Evolutionary conservation across 371 early-diverging fungal species (phyloP), one percentile per base, ranked within the genome.

Genomic region (Cokeromyces recurvatus): DNA sequence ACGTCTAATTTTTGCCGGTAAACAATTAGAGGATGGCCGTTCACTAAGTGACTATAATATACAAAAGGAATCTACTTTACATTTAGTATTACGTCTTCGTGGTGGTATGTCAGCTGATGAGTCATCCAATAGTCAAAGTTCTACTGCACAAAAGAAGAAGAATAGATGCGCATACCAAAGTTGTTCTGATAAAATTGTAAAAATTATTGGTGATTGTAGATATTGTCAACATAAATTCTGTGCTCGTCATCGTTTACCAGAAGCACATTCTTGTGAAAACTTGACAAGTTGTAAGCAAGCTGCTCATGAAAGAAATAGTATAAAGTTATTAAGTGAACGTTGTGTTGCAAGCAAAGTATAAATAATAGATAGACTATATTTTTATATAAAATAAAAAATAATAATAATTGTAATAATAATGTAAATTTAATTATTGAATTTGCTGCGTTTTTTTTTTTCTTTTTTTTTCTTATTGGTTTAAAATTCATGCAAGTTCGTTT

Each of bases 1-100:
- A 15, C 35, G 35, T 34, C 15, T 34, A 6, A 34, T 34, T 34
- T 34, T 34, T 34, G 35, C 96, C 66, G 97, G 94, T 52, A 96
- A 95, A 82, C 96, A 97, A 81, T 88, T 98, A 51, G 95, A 95
- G 74, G 95, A 95, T 72, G 94, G 91, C 53, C 90, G 92, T 67
- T 71, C 76, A 29, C 75, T 85, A 14, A 70, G 78, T 36, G 85
- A 85, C 71, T 85, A 85, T 70, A 85, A 50, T 32, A 50, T 50
- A 14, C 50, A 50, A 12, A 50, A 50, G 17, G 50, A 50, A 29
- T 50, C 50, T 12, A 50, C 50, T 53, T 86, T 95, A 41, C 97
- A 95, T 78, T 71, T 95, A 43, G 94, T 94, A 25, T 84, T 95
- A 52, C 90, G 95, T 73, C 85, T 95, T 54, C 89, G 94, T 76